Evolutionary conservation across 1,284 basidiomycete species (phyloP).

Genomic region (Xanthoconium separans): DNA sequence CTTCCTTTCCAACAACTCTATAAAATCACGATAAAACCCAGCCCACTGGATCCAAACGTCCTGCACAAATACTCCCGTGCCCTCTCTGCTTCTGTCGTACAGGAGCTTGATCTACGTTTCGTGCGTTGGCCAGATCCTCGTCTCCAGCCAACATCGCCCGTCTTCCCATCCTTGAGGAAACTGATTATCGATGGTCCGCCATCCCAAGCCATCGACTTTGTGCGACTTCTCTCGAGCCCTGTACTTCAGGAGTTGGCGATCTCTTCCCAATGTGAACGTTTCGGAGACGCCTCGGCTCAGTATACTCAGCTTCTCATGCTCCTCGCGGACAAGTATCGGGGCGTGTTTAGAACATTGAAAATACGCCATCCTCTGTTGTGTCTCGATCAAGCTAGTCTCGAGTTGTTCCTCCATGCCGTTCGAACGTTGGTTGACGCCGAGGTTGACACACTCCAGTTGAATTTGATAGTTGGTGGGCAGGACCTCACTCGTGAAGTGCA

Average conservation of each 20-base stretch:
- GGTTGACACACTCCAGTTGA: conserved; percentile 14
- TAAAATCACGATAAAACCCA: conserved; percentile 26
- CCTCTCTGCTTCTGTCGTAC: conserved; percentile 20
- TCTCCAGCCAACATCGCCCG: conserved; percentile 20
- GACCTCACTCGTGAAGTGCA: conserved; percentile 20
- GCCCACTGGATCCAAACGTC: conserved; percentile 25
- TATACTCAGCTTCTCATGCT: conserved; percentile 21
- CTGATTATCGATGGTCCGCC: conserved; percentile 21
- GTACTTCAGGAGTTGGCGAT: conserved; percentile 21
- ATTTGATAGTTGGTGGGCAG: conserved; percentile 19
- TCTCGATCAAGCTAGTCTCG: conserved; percentile 13
- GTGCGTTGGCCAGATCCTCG: conserved; percentile 24
- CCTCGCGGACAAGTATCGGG: conserved; percentile 22
- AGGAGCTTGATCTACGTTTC: conserved; percentile 26
- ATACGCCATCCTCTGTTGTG: conserved; percentile 22
- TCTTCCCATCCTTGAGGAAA: conserved; percentile 26
- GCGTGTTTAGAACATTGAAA: conserved; percentile 23
- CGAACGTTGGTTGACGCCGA: conserved; percentile 18
- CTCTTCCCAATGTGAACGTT: conserved; percentile 19
- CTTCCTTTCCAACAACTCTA: conserved; percentile 23
- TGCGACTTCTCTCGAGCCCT: conserved; percentile 22
- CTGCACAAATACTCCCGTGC: conserved; percentile 28
- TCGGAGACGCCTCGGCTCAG: conserved; percentile 5
- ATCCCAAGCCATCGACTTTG: conserved; percentile 24
- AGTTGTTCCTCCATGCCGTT: conserved; percentile 19